These are phyloP conservation scores for Mentha longifolia DNA, from an alignment of 257 asterid species.

Conservation along the genomic window DNA sequence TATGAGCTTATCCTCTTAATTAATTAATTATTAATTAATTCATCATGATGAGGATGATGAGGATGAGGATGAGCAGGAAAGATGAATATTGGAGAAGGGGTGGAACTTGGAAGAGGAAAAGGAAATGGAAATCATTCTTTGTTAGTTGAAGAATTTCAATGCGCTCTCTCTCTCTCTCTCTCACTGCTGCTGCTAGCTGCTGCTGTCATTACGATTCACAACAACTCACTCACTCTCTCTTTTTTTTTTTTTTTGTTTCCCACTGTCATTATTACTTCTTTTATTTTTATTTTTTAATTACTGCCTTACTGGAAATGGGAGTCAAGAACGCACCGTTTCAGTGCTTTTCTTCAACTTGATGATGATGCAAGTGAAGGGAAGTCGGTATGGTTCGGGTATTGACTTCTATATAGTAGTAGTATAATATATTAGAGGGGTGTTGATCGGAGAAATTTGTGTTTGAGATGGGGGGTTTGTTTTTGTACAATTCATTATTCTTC, in stretches of 20 bases:
- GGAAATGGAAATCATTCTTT: no score
- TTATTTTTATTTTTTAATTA: not conserved
- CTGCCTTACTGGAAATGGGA: conserved; percentile 35
- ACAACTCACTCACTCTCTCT: conserved; percentile 30
- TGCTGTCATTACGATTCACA: conserved; percentile 51
- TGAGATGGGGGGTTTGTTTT: not conserved
- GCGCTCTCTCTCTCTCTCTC: conserved; percentile 23
- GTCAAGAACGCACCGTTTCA: conserved; percentile 63
- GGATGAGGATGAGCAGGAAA: no score
- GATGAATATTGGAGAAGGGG: no score
- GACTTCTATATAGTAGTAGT: conserved; percentile 82
- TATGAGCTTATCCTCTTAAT: conserved; percentile 62
- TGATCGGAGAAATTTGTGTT: conserved; percentile 22
- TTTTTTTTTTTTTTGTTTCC: not conserved
- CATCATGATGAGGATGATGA: no score
- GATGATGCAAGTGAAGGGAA: conserved; percentile 26
- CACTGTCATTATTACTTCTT: conserved; percentile 2
- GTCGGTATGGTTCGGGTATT: conserved; percentile 96
- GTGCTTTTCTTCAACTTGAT: conserved; percentile 27
- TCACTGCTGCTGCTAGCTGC: conserved; percentile 46
- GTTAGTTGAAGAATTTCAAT: conserved; percentile 41
- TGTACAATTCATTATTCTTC: not conserved
- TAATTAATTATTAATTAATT: not conserved
- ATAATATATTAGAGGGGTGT: no score
- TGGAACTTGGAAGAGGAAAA: no score